Evolutionary conservation across 1,139 yeast genomes (phyloP).

Genomic region (Groenewaldozyma auringiensis): DNA sequence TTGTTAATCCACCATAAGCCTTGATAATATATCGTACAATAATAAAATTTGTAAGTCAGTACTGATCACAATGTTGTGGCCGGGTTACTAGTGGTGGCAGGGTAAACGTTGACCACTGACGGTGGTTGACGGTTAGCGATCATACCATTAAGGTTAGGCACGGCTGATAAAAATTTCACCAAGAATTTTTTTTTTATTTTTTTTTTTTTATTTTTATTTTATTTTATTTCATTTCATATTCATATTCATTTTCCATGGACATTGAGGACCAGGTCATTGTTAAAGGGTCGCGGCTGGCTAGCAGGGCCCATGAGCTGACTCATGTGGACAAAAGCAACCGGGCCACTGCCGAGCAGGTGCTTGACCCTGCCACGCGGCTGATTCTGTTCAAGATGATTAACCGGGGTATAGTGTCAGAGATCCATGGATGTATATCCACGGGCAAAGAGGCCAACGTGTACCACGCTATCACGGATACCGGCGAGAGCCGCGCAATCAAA

Average conservation of each 20-base stretch:
- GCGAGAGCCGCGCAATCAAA: conserved; percentile 61
- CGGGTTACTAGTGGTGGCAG: no score
- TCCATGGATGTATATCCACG: conserved; percentile 91
- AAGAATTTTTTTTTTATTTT: no score
- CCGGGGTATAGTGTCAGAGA: conserved; percentile 72
- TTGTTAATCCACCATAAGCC: background rate
- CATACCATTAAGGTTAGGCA: no score
- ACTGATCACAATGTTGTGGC: no score
- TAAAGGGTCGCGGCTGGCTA: conserved; percentile 28
- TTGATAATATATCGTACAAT: no score
- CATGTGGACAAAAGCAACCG: conserved; percentile 73
- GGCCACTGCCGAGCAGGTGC: conserved; percentile 93
- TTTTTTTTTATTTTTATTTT: no score
- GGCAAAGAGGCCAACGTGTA: conserved; percentile 99
- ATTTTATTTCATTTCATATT: no score
- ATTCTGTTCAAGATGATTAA: conserved; percentile 75
- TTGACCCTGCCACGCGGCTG: conserved; percentile 87
- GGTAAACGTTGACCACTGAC: no score
- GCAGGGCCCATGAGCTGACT: conserved; percentile 22
- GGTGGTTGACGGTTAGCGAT: no score
- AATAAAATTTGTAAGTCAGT: no score
- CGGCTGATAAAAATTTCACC: no score
- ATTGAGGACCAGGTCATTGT: conserved; percentile 25
- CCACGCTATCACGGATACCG: conserved; percentile 74
- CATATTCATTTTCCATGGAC: no score